Evolutionary conservation across 139 green algal species (phyloP).

Genomic region (Zygnema cylindricum): DNA sequence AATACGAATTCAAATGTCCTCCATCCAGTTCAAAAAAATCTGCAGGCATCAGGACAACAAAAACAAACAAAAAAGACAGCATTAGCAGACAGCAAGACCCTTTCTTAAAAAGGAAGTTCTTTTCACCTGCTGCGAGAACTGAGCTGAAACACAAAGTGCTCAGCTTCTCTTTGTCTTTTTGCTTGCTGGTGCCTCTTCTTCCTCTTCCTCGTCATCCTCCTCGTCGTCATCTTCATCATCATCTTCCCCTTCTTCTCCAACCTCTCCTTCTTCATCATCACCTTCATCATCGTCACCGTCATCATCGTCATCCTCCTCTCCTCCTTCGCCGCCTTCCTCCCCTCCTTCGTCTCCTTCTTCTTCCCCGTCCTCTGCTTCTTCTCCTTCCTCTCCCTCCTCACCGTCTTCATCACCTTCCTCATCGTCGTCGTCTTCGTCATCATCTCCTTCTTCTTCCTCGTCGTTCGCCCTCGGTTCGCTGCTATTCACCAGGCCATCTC

Average conservation of each 20-base stretch:
- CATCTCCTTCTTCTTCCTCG: not conserved
- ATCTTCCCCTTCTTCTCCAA: constrained; percentile 9
- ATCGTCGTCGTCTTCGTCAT: not conserved
- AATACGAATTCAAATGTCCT: too few species aligned
- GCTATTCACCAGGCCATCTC: not conserved
- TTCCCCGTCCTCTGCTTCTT: not conserved
- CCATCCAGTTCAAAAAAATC: too few species aligned
- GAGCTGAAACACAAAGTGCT: not conserved
- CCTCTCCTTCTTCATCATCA: constrained; percentile 13
- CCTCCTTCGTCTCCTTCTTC: not conserved
- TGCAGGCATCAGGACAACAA: too few species aligned
- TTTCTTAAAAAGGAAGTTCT: too few species aligned
- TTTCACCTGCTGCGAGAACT: not conserved
- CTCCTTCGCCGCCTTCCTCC: not conserved
- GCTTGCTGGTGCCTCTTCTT: not conserved
- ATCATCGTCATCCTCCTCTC: constrained; percentile 26
- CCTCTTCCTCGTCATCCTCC: constrained; percentile 21
- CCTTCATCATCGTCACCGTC: not conserved
- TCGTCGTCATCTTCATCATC: not conserved
- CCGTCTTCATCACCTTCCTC: not conserved
- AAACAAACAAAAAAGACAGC: too few species aligned
- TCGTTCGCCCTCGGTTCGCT: not conserved
- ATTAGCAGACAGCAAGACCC: too few species aligned
- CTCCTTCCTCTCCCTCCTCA: constrained; percentile 1
- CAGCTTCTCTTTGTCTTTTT: constrained; percentile 8